Percentiles rank a stretch among this genome's conserved stretches.
phyloP scores from a whole-genome alignment of 805 yeast genomes.

The Barnettozyma pratensis region DNA sequence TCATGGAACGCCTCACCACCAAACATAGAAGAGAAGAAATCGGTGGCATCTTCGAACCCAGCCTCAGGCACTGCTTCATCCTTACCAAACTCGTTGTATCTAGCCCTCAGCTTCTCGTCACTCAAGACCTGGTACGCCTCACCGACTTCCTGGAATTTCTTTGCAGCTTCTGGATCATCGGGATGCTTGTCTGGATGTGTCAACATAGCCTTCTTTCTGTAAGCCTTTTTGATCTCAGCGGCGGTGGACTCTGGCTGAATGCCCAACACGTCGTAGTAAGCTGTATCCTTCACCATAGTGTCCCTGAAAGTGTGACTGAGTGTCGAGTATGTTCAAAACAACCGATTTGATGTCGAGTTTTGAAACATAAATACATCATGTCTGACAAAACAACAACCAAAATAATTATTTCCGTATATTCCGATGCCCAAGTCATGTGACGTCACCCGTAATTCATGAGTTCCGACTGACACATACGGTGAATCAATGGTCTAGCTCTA shows the following conservation, averaged over 20 bases:
- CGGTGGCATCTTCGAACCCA: slow-evolving; percentile 82
- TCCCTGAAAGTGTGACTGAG: too few relatives aligned
- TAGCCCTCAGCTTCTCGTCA: slow-evolving; percentile 60
- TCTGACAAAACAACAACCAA: too few relatives aligned
- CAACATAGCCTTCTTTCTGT: slow-evolving; percentile 81
- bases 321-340: neutral
- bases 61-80: slow-evolving; percentile 63
- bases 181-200: slow-evolving; percentile 97
- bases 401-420: neutral
- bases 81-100: slow-evolving; percentile 85
- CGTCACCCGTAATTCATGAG: too few relatives aligned
- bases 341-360: neutral
- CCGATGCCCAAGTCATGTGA: neutral
- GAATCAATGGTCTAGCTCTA: too few relatives aligned
- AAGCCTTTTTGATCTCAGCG: slow-evolving; percentile 86
- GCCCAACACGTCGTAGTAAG: slow-evolving; percentile 77
- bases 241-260: slow-evolving; percentile 67
- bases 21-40: slow-evolving; percentile 76
- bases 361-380: neutral
- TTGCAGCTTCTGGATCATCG: slow-evolving; percentile 86
- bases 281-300: slow-evolving; percentile 51
- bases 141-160: slow-evolving; percentile 71
- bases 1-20: slow-evolving; percentile 77
- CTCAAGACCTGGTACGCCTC: slow-evolving; percentile 76
- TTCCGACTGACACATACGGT: too few relatives aligned